phyloP scores from a whole-genome alignment of 1,284 basidiomycete genomes.

The Amylostereum areolatum region DNA sequence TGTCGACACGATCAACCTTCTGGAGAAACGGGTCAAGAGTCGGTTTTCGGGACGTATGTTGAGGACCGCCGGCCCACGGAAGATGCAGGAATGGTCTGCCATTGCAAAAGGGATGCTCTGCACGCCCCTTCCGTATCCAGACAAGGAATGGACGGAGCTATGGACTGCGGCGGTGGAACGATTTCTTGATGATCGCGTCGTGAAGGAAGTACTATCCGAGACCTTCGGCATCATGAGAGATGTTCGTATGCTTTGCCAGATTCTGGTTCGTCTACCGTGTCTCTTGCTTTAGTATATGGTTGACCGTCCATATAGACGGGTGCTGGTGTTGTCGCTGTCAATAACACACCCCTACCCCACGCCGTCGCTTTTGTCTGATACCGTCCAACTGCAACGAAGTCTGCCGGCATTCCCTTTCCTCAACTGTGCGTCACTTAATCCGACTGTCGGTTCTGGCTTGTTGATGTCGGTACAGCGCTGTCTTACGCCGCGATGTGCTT shows the following conservation, averaged over 20 bases:
- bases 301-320: conserved; percentile 34
- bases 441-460: not conserved
- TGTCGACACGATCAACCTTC: conserved; percentile 79
- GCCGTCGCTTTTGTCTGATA: conserved; percentile 30
- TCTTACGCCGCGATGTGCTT: conserved; percentile 71
- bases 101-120: conserved; percentile 40
- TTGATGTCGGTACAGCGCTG: conserved; percentile 35
- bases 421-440: conserved; percentile 34
- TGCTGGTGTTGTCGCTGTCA: conserved; percentile 39
- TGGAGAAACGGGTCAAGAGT: conserved; percentile 95
- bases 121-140: conserved; percentile 18
- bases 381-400: conserved; percentile 45
- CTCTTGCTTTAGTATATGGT: conserved; percentile 3
- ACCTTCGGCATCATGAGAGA: conserved; percentile 66
- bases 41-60: conserved; percentile 90
- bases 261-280: conserved; percentile 49
- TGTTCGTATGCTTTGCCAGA: conserved; percentile 53
- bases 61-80: conserved; percentile 58
- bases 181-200: conserved; percentile 43
- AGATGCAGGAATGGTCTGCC: conserved; percentile 45
- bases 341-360: conserved; percentile 49
- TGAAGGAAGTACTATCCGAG: conserved; percentile 43
- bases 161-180: conserved; percentile 60
- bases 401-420: conserved; percentile 45
- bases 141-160: conserved; percentile 41